Evolutionary conservation across 495 filamentous ascomycete species (phyloP).

Genomic region (Hypomontagnella submonticulosa): DNA sequence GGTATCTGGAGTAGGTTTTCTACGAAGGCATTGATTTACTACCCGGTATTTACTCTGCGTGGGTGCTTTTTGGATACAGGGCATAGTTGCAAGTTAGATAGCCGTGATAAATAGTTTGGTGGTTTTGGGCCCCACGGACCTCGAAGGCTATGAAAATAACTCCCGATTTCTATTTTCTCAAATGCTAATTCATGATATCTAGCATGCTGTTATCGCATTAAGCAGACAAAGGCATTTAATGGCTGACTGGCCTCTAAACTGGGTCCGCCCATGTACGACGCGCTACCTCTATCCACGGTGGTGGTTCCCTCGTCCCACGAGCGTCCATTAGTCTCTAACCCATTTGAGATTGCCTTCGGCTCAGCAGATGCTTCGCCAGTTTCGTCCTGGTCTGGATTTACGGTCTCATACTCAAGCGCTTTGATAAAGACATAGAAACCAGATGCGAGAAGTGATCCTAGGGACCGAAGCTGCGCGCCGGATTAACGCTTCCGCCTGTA

Average conservation of each 20-base stretch:
- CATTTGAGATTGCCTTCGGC: not conserved
- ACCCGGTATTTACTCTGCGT: too few relatives aligned
- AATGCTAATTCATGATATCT: too few relatives aligned
- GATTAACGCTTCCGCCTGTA: constrained; percentile 70
- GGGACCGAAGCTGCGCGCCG: constrained; percentile 67
- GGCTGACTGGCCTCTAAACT: constrained; percentile 16
- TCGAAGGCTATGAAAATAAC: too few relatives aligned
- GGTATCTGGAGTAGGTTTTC: too few relatives aligned
- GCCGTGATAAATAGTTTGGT: too few relatives aligned
- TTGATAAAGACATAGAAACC: constrained; percentile 76
- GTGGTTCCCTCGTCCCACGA: constrained; percentile 15
- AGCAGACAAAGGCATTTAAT: not conserved
- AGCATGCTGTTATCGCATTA: too few relatives aligned
- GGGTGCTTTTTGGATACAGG: too few relatives aligned
- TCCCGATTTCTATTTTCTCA: too few relatives aligned
- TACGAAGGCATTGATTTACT: too few relatives aligned
- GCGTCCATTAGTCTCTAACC: not conserved
- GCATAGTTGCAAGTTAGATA: too few relatives aligned
- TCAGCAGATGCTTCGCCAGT: not conserved
- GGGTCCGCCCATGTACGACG: constrained; percentile 9
- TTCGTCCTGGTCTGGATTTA: constrained; percentile 65
- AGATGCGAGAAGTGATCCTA: constrained; percentile 70
- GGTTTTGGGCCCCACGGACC: too few relatives aligned
- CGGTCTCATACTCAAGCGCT: constrained; percentile 76
- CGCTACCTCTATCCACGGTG: not conserved